Percentiles rank a stretch among this genome's conserved stretches.
Conservation (phyloP, 2,329 filamentous ascomycete genomes). For the Phialophora expanda region DNA sequence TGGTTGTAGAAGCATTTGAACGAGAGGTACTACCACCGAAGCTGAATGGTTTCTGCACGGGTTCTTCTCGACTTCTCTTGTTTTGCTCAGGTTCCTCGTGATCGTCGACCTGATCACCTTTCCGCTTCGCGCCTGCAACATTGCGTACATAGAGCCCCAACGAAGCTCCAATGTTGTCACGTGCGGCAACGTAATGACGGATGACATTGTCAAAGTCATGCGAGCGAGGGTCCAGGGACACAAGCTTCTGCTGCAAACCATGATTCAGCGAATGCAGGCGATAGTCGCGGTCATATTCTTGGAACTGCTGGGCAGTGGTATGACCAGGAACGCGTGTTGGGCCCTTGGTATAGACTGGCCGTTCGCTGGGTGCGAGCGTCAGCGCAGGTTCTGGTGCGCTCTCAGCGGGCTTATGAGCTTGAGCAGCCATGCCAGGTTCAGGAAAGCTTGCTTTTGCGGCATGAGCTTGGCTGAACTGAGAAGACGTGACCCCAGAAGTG, state of each 20-base stretch:
- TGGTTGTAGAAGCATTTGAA: background rate
- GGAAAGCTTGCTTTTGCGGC: slow-evolving; percentile 19
- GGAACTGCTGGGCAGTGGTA: slow-evolving; percentile 36
- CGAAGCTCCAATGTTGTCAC: slow-evolving; percentile 47
- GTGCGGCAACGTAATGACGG: slow-evolving; percentile 47
- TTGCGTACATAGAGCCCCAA: slow-evolving; percentile 39
- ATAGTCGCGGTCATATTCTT: slow-evolving; percentile 39
- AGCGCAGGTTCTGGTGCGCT: slow-evolving; percentile 1
- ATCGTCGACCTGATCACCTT: slow-evolving; percentile 38
- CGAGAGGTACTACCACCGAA: slow-evolving; percentile 2
- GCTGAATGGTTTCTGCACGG: background rate
- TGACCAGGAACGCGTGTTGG: slow-evolving; percentile 33
- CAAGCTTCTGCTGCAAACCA: slow-evolving; percentile 45
- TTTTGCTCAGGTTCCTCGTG: slow-evolving; percentile 35
- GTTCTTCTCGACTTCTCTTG: slow-evolving; percentile 36
- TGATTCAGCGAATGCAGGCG: slow-evolving; percentile 46
- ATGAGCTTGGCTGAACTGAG: background rate
- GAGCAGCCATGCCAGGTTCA: slow-evolving; percentile 7
- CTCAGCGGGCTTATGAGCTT: slow-evolving; percentile 8
- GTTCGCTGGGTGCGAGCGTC: slow-evolving; percentile 20
- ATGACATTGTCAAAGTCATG: slow-evolving; percentile 47
- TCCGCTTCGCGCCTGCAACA: slow-evolving; percentile 41
- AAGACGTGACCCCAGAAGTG: background rate
- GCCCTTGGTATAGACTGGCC: slow-evolving; percentile 37
- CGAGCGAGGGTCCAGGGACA: slow-evolving; percentile 42